Evolutionary conservation across 2,329 filamentous ascomycete species (phyloP), one percentile per base, ranked within the genome.

Genomic region (Albifimbria verrucaria): DNA sequence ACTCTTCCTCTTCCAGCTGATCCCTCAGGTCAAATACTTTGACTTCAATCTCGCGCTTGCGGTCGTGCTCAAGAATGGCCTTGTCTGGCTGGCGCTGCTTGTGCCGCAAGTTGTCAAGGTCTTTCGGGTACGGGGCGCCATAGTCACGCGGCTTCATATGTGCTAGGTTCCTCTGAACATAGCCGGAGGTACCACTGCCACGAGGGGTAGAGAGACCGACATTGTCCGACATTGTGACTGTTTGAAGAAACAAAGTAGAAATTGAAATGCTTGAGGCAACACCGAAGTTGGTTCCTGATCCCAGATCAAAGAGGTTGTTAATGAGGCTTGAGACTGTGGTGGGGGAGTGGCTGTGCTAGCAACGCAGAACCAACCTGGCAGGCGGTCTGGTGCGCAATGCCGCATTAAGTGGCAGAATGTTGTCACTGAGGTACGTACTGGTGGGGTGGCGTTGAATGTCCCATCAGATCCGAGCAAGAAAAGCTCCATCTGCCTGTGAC

Each of bases 101-200:
- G 71, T 95, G 90, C 65, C 86, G 87, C 61, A 89, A 78, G 53
- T 76, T 78, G 62, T 89, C 83, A 58, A 83, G 76, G 65, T 89
- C 85, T 57, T 84, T 85, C 26, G 86, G 83, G 72, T 96, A 96
- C 0, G 92, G 92, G 18, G 86, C 86, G 54, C 78, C 81, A 63
- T 85, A 82, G 74, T 96, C 91, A 73, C 93, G 92, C 25, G 90
- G 92, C 67, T 82, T 86, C 62, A 97, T 85, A 68, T 93, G 87
- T 18, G 94, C 94, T 32, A 92, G 85, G 76, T 97, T 99, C 72
- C 92, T 90, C 74, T 97, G 93, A 52, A 99, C 93, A 70, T 97
- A 97, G 68, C 94, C 94, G 1, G 93, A 97, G 53, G 94, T 99
- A 47, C 94, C 94, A 68, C 90, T 96, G 61, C 94, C 94, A 65